Conservation (phyloP, 495 filamentous ascomycete species). For the Filosporella fistucella region DNA sequence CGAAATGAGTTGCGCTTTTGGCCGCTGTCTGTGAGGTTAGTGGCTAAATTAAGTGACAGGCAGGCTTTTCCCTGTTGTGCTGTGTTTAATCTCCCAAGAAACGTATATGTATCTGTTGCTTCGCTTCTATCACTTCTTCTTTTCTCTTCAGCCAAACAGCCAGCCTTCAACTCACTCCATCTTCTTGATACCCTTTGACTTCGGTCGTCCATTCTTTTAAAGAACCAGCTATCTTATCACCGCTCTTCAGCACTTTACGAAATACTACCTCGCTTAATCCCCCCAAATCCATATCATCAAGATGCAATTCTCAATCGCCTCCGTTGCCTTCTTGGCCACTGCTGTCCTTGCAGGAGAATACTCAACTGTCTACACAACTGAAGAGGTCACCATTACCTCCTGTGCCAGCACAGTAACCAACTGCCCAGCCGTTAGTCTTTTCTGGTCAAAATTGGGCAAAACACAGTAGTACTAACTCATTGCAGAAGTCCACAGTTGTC, state of each 20-base stretch:
- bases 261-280: conserved; percentile 1
- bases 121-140: conserved; percentile 29
- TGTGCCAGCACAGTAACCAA: conserved; percentile 39
- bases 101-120: conserved; percentile 20
- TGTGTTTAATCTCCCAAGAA: conserved; percentile 22
- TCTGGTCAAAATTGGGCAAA: too few relatives aligned
- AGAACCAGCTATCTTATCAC: conserved; percentile 32
- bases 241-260: conserved; percentile 30
- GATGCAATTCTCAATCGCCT: conserved; percentile 42
- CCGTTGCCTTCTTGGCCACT: conserved; percentile 45
- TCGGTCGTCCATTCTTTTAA: conserved; percentile 59
- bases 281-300: conserved; percentile 37
- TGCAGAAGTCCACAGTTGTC: conserved; percentile 34
- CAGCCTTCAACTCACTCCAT: conserved; percentile 37
- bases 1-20: not conserved
- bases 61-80: conserved; percentile 1
- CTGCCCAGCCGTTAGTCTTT: conserved; percentile 46
- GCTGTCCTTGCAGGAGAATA: conserved; percentile 35
- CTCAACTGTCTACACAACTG: conserved; percentile 51
- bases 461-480: too few relatives aligned
- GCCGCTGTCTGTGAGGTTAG: not conserved
- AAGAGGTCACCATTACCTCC: conserved; percentile 52
- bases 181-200: conserved; percentile 39
- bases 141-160: conserved; percentile 44
- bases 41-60: conserved; percentile 12